These are phyloP conservation scores for Trypanosoma mega DNA, from an alignment of 208 protist species.

Conservation along the genomic window DNA sequence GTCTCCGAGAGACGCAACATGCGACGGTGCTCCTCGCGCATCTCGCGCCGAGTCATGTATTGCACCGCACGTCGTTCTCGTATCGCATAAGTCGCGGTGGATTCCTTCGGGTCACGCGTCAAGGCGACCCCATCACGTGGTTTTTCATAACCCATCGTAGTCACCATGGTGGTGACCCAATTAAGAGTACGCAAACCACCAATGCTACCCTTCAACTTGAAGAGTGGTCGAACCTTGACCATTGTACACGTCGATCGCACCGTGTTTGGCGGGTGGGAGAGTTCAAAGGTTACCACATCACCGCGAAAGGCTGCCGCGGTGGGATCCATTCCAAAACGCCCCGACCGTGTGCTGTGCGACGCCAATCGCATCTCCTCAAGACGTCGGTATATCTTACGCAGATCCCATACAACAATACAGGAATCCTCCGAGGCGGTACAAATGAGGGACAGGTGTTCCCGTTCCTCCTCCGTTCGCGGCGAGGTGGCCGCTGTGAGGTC, in stretches of 20 bases:
- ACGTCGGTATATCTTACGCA: slow-evolving; percentile 72
- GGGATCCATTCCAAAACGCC: not conserved
- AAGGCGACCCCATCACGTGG: slow-evolving; percentile 30
- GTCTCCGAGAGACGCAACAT: slow-evolving; percentile 59
- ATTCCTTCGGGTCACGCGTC: slow-evolving; percentile 35
- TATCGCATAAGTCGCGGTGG: slow-evolving; percentile 30
- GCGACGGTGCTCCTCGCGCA: slow-evolving; percentile 66
- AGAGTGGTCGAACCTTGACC: slow-evolving; percentile 75
- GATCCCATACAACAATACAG: slow-evolving; percentile 81
- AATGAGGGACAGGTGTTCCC: slow-evolving; percentile 78
- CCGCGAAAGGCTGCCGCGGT: slow-evolving; percentile 17
- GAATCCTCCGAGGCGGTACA: slow-evolving; percentile 85
- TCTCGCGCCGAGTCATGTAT: slow-evolving; percentile 64
- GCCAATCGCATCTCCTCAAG: slow-evolving; percentile 49
- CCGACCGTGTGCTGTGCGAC: not conserved
- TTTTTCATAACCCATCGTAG: slow-evolving; percentile 43
- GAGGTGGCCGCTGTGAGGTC: slow-evolving; percentile 25
- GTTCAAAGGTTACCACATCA: slow-evolving; percentile 73
- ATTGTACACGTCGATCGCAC: slow-evolving; percentile 72
- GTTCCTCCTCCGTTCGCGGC: slow-evolving; percentile 16
- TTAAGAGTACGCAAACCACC: slow-evolving; percentile 65
- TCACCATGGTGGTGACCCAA: slow-evolving; percentile 77
- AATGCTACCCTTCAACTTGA: slow-evolving; percentile 80
- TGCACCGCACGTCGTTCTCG: slow-evolving; percentile 37
- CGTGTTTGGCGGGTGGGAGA: slow-evolving; percentile 10